Conservation (phyloP, 176 grass and related monocot genomes). For the Rhynchospora pubera region DNA sequence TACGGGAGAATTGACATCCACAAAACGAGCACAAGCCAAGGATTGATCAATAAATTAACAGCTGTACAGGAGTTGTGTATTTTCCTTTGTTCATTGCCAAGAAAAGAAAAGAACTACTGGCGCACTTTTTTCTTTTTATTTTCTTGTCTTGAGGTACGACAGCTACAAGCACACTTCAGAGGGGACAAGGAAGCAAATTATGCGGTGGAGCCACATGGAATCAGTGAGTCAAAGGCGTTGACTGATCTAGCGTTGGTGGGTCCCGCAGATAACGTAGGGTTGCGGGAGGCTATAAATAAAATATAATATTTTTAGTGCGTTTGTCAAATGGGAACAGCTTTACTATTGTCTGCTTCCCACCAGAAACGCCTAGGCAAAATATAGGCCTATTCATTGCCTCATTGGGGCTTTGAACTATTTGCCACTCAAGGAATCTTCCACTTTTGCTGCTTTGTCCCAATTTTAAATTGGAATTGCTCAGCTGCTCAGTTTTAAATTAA, state of each 20-base stretch:
- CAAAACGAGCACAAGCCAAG: background rate
- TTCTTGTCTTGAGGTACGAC: background rate
- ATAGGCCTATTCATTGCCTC: conserved; percentile 32
- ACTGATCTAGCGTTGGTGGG: background rate
- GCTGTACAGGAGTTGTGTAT: background rate
- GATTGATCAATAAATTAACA: background rate
- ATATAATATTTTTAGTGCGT: conserved; percentile 10
- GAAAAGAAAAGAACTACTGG: background rate
- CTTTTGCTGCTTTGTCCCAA: conserved; percentile 42
- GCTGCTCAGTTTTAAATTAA: background rate
- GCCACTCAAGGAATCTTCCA: conserved; percentile 42
- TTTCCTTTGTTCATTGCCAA: background rate
- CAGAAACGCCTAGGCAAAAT: conserved; percentile 29
- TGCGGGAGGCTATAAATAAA: conserved; percentile 4
- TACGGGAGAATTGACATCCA: too few species aligned
- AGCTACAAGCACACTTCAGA: background rate
- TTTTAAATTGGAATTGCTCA: conserved; percentile 6
- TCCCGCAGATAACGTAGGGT: conserved; percentile 1
- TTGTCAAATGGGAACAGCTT: conserved; percentile 37
- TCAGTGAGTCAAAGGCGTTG: conserved; percentile 22
- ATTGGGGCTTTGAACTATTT: background rate
- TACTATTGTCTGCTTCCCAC: conserved; percentile 44
- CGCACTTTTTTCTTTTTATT: background rate
- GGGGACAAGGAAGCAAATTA: conserved; percentile 6
- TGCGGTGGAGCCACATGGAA: conserved; percentile 24